These are phyloP conservation scores for Sordariomycetes sp. DNA, from an alignment of 2,329 filamentous ascomycete species.

Conservation along the genomic window DNA sequence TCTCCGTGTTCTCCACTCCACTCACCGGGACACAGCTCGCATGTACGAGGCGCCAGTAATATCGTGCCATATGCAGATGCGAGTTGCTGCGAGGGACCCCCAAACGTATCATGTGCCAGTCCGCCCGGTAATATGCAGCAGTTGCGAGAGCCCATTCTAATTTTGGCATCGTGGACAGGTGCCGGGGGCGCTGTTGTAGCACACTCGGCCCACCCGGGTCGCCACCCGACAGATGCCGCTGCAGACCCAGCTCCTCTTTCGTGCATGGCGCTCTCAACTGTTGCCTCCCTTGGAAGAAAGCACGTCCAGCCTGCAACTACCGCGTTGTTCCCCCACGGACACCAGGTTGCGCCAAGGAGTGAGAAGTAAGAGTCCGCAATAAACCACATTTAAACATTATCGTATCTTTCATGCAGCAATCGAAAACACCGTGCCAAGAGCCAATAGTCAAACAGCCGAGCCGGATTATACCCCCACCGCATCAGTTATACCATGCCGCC, in stretches of 20 bases:
- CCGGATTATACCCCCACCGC: not conserved
- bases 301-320: too few relatives aligned
- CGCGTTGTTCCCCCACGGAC: not conserved
- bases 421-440: not conserved
- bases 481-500: constrained; percentile 10
- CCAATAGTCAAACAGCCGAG: not conserved
- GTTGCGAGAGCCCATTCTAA: not conserved
- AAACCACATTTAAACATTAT: not conserved
- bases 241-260: too few relatives aligned
- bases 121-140: not conserved
- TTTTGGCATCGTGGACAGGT: not conserved
- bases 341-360: too few relatives aligned
- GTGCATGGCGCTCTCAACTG: too few relatives aligned
- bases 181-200: too few relatives aligned
- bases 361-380: not conserved
- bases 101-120: not conserved
- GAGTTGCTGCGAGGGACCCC: too few relatives aligned
- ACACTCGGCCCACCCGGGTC: not conserved
- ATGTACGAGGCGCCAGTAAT: not conserved
- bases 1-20: not conserved
- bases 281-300: too few relatives aligned
- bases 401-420: not conserved
- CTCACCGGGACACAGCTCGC: not conserved
- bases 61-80: not conserved
- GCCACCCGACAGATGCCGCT: too few relatives aligned